Percentiles rank a stretch among this genome's conserved stretches.
Evolutionary conservation across 179 eudicot species (phyloP).

Genomic region (Spinacia oleracea): DNA sequence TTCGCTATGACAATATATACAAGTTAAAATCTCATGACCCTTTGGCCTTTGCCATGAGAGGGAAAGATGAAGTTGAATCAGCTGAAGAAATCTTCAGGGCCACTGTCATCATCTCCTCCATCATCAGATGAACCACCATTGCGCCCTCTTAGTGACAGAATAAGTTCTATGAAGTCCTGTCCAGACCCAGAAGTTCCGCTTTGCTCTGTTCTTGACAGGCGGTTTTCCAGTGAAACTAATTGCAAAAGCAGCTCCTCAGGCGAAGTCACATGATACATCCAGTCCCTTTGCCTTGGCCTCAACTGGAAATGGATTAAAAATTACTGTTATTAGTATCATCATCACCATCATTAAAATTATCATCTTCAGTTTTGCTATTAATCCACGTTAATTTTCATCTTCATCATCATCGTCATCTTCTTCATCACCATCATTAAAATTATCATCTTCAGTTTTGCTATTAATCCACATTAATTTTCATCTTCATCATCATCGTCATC

Average conservation of each 20-base stretch:
- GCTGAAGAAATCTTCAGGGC: slow-evolving; percentile 47
- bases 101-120: slow-evolving; percentile 33
- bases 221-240: slow-evolving; percentile 46
- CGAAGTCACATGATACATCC: slow-evolving; percentile 52
- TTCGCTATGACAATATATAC: slow-evolving; percentile 23
- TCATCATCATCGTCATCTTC: slow-evolving; percentile 32
- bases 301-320: slow-evolving; percentile 59
- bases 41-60: not conserved
- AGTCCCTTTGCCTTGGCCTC: slow-evolving; percentile 54
- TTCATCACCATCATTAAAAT: slow-evolving; percentile 26
- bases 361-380: slow-evolving; percentile 26
- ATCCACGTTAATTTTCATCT: slow-evolving; percentile 19
- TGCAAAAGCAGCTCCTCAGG: slow-evolving; percentile 56
- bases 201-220: slow-evolving; percentile 36
- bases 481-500: slow-evolving; percentile 28
- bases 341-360: slow-evolving; percentile 28
- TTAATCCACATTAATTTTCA: no score
- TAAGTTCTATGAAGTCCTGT: slow-evolving; percentile 52
- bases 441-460: no score
- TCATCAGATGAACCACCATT: slow-evolving; percentile 41
- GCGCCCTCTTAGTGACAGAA: slow-evolving; percentile 42
- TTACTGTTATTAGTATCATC: slow-evolving; percentile 35
- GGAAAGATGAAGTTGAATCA: slow-evolving; percentile 20
- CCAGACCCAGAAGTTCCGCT: slow-evolving; percentile 35
- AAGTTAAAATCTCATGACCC: not conserved